Conservation (phyloP, 2,329 filamentous ascomycete genomes). For the Pseudocercospora macadamiae region DNA sequence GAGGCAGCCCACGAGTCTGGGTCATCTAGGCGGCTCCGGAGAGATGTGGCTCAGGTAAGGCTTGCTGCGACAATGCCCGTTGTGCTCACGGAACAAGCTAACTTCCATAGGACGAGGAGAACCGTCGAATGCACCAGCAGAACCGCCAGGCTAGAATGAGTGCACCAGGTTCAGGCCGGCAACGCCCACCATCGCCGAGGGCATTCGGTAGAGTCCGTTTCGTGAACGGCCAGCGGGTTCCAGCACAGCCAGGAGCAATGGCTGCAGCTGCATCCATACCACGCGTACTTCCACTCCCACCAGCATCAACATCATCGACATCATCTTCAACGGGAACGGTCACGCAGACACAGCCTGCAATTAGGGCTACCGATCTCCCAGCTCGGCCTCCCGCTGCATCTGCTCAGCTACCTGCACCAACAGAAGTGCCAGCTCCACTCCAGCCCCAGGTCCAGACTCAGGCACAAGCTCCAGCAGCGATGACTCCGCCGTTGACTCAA, state of each 20-base stretch:
- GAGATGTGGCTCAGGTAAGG: neutral
- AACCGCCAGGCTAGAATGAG: neutral
- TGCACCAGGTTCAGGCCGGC: neutral
- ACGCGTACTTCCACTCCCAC: neutral
- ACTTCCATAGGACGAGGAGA: neutral
- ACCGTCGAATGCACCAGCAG: neutral
- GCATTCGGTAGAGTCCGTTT: neutral
- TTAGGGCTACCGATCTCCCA: neutral
- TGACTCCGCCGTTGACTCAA: too few species aligned
- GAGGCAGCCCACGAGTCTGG: neutral
- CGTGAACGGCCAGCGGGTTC: constrained; percentile 4
- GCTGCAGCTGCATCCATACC: constrained; percentile 1
- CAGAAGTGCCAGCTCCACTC: neutral
- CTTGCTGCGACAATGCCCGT: too few species aligned
- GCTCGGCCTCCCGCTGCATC: neutral
- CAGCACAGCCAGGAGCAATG: neutral
- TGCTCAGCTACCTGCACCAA: neutral
- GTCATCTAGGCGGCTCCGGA: neutral
- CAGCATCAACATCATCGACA: neutral
- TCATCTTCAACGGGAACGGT: neutral
- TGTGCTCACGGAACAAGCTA: too few species aligned
- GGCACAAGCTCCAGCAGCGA: neutral
- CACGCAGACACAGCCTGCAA: neutral
- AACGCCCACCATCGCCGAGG: constrained; percentile 13
- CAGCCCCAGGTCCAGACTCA: neutral